Conservation (phyloP, 2,329 filamentous ascomycete species). For the Coniella vitis region DNA sequence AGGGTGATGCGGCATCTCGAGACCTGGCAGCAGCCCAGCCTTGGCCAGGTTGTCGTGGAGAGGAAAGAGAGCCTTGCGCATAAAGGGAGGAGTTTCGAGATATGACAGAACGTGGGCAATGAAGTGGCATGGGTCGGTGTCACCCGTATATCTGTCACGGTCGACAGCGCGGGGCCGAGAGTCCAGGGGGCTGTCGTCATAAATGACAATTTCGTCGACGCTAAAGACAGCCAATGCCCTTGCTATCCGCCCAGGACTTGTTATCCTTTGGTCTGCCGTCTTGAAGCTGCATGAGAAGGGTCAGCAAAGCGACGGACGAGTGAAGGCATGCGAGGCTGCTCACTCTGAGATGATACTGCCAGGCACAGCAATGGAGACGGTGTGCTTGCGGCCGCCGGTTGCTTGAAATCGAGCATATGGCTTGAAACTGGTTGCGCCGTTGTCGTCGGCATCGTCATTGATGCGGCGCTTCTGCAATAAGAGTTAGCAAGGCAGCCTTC, state of each 20-base stretch:
- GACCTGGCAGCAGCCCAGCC: conserved; percentile 65
- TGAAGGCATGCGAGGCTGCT: conserved; percentile 18
- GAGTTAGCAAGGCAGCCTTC: neutral
- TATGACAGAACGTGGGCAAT: conserved; percentile 72
- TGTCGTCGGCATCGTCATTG: conserved; percentile 27
- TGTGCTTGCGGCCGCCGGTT: conserved; percentile 59
- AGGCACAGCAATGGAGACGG: conserved; percentile 70
- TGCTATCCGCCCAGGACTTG: conserved; percentile 67
- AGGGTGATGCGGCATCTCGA: conserved; percentile 83
- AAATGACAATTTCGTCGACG: conserved; percentile 78
- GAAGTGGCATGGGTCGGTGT: conserved; percentile 71
- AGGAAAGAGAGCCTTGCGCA: conserved; percentile 69
- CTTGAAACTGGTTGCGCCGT: conserved; percentile 51
- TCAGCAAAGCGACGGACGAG: neutral
- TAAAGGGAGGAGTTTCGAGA: conserved; percentile 77
- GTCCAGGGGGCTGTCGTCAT: conserved; percentile 57
- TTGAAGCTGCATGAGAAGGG: conserved; percentile 45
- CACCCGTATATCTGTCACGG: conserved; percentile 55
- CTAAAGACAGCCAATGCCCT: conserved; percentile 77
- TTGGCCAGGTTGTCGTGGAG: conserved; percentile 70
- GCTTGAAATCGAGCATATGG: conserved; percentile 65
- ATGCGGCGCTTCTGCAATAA: conserved; percentile 44
- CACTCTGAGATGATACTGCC: conserved; percentile 73
- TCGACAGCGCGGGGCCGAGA: conserved; percentile 42
- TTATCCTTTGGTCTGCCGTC: conserved; percentile 69